Evolutionary conservation across 1,284 basidiomycete species (phyloP).

Genomic region (Inonotus hispidus): DNA sequence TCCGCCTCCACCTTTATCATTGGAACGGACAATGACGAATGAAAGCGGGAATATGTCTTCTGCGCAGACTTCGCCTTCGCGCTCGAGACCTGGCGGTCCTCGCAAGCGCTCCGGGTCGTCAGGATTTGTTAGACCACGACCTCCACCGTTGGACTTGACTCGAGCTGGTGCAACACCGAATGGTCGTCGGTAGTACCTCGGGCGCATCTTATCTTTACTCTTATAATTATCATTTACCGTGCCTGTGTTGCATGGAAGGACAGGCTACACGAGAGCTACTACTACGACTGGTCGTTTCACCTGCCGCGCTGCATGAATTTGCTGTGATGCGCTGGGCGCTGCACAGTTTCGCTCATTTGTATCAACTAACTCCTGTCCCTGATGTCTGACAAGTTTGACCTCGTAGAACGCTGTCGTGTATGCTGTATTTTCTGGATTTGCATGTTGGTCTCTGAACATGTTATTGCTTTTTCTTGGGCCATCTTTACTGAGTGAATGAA

Average conservation of each 20-base stretch:
- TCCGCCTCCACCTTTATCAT: constrained; percentile 4
- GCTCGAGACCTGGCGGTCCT: constrained; percentile 27
- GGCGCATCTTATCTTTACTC: not conserved
- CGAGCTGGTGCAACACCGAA: constrained; percentile 13
- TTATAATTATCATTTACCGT: not conserved
- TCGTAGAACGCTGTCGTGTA: not conserved
- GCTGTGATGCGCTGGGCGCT: constrained; percentile 17
- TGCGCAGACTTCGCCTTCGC: constrained; percentile 2
- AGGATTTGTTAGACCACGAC: constrained; percentile 28
- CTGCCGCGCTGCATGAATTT: not conserved
- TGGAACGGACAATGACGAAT: not conserved
- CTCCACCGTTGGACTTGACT: constrained; percentile 31
- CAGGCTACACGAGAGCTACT: not conserved
- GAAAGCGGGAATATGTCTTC: not conserved
- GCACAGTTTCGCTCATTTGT: constrained; percentile 12
- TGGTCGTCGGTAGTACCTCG: constrained; percentile 1
- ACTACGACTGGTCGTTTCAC: not conserved
- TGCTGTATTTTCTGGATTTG: not conserved
- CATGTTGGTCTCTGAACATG: not conserved
- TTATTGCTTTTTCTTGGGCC: not conserved
- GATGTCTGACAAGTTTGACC: not conserved
- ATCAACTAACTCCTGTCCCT: constrained; percentile 6
- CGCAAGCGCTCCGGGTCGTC: constrained; percentile 37
- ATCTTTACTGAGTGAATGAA: too few relatives aligned
- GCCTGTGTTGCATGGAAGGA: not conserved